Conservation (phyloP, 1,139 yeast genomes). For the Kodamaea plutei region DNA sequence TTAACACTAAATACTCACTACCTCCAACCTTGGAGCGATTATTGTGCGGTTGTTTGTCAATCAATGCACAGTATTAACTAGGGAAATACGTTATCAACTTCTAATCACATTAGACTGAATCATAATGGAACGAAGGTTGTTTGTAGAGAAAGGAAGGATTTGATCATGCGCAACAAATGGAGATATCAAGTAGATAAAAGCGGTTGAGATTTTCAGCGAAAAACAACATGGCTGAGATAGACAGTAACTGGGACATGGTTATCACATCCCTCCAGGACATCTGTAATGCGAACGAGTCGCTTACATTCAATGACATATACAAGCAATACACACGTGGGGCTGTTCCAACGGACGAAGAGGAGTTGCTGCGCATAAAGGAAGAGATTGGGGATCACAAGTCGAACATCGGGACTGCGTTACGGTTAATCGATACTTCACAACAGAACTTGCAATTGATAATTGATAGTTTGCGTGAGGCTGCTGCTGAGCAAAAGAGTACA, state of each 20-base stretch:
- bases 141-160: no score
- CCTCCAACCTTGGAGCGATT: no score
- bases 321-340: constrained; percentile 22
- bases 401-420: constrained; percentile 53
- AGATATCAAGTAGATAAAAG: no score
- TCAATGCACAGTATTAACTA: no score
- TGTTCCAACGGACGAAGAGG: constrained; percentile 22
- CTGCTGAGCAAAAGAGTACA: constrained; percentile 7
- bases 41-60: no score
- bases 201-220: no score
- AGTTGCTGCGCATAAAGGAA: constrained; percentile 37
- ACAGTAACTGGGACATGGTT: constrained; percentile 67
- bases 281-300: constrained; percentile 55
- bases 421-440: constrained; percentile 42
- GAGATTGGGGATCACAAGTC: constrained; percentile 50
- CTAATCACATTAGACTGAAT: no score
- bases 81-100: no score
- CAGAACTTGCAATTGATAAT: constrained; percentile 35
- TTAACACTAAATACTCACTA: no score
- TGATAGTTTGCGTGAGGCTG: constrained; percentile 17
- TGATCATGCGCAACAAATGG: no score
- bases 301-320: constrained; percentile 46
- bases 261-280: constrained; percentile 65
- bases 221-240: constrained; percentile 24
- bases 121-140: no score